A percentile compares a stretch with the other conserved stretches of the same genome.
Conservation (phyloP, 306 rosid species). For the Calophaca sinica region DNA sequence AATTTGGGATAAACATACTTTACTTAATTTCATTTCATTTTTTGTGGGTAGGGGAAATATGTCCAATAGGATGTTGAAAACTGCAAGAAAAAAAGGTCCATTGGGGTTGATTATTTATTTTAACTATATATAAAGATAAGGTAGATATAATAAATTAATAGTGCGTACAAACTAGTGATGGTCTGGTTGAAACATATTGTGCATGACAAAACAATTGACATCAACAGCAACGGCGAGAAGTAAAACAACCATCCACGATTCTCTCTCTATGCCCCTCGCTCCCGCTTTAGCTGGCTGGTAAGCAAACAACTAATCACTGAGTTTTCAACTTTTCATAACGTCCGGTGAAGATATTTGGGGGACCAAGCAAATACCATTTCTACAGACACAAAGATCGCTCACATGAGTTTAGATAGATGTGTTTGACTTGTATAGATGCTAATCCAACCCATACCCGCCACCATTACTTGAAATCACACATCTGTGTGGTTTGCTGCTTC, state of each 20-base stretch:
- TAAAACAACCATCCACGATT: background rate
- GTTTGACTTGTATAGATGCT: constrained; percentile 22
- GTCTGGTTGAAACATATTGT: constrained; percentile 9
- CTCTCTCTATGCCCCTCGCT: background rate
- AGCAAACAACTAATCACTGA: background rate
- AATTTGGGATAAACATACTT: too few relatives aligned
- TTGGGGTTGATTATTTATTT: background rate
- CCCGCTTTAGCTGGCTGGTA: background rate
- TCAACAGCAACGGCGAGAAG: constrained; percentile 36
- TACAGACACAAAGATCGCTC: background rate
- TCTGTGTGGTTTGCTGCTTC: constrained; percentile 40
- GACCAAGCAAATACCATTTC: constrained; percentile 25
- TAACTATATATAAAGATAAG: too few relatives aligned
- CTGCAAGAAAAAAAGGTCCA: background rate
- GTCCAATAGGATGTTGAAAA: too few relatives aligned
- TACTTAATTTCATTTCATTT: too few relatives aligned
- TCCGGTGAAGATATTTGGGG: constrained; percentile 10
- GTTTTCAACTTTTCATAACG: background rate
- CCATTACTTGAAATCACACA: constrained; percentile 8
- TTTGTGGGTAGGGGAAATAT: too few relatives aligned
- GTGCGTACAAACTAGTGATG: constrained; percentile 26
- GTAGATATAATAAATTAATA: background rate
- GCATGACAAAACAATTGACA: constrained; percentile 37
- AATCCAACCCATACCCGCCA: background rate
- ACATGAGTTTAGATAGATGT: background rate